phyloP scores from a whole-genome alignment of 495 filamentous ascomycete species.

The Filosporella fistucella region DNA sequence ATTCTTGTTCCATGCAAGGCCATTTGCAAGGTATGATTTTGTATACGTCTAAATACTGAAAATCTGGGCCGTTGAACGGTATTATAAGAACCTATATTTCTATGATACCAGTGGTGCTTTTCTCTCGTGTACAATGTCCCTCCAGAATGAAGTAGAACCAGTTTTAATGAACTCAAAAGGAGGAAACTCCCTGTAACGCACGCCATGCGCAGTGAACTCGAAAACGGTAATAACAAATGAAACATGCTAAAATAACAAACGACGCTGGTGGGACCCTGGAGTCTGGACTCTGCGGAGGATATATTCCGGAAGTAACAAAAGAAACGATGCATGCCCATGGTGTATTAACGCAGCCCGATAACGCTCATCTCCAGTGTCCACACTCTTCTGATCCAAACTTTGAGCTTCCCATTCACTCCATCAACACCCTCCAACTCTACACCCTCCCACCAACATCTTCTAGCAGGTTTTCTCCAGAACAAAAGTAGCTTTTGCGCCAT shows the following conservation, averaged over 20 bases:
- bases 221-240: background rate
- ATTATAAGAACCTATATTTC: no score
- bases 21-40: no score
- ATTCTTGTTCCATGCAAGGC: no score
- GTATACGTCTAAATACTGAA: no score
- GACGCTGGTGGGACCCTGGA: background rate
- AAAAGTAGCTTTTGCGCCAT: slow-evolving; percentile 99
- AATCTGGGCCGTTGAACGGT: no score
- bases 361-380: slow-evolving; percentile 99
- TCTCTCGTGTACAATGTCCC: slow-evolving; percentile 5
- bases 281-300: slow-evolving; percentile 1
- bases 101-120: slow-evolving; percentile 9
- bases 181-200: background rate
- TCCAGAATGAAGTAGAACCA: slow-evolving; percentile 2
- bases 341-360: slow-evolving; percentile 69
- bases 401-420: slow-evolving; percentile 85
- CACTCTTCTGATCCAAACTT: slow-evolving; percentile 95
- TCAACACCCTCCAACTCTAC: slow-evolving; percentile 89
- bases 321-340: background rate
- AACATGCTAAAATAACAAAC: background rate
- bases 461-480: slow-evolving; percentile 96
- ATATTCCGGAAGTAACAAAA: slow-evolving; percentile 3
- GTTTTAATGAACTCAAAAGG: no score
- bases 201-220: background rate
- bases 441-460: slow-evolving; percentile 98